These are phyloP conservation scores for Blastobotrys malaysiensis DNA, from an alignment of 1,139 yeast species.

Conservation along the genomic window DNA sequence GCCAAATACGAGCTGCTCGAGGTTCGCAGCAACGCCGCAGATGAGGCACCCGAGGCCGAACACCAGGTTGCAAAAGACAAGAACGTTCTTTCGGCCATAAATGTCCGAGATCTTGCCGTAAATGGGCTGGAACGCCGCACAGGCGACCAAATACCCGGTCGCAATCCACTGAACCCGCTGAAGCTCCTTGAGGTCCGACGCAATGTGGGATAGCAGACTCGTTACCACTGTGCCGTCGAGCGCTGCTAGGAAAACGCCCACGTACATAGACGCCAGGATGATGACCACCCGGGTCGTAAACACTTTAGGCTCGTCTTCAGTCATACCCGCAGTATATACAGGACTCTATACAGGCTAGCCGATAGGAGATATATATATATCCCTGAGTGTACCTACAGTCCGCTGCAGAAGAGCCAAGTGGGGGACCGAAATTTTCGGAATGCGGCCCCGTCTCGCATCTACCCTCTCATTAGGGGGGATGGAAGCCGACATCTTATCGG, in stretches of 20 bases:
- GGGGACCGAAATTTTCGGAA: background rate
- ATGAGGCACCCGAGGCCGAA: constrained; percentile 53
- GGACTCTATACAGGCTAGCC: background rate
- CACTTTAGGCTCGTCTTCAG: background rate
- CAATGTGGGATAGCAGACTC: constrained; percentile 56
- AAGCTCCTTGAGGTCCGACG: constrained; percentile 53
- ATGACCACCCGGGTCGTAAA: constrained; percentile 2
- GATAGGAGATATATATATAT: background rate
- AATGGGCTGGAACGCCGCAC: constrained; percentile 66
- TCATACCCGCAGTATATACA: background rate
- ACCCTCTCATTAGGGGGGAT: background rate
- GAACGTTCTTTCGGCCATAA: constrained; percentile 62
- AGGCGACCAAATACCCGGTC: constrained; percentile 54
- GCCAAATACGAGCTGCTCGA: constrained; percentile 50
- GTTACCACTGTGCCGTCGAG: constrained; percentile 64
- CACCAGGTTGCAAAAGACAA: constrained; percentile 44
- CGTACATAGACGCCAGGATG: constrained; percentile 39
- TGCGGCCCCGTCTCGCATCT: background rate
- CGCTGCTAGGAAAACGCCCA: constrained; percentile 53
- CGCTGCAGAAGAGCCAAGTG: background rate
- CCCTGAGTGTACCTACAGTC: background rate
- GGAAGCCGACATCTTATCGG: background rate
- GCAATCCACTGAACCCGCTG: constrained; percentile 56
- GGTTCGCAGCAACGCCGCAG: constrained; percentile 44
- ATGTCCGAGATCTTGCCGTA: constrained; percentile 84